Evolutionary conservation across 495 filamentous ascomycete species (phyloP), one percentile per base, ranked within the genome.

Genomic region (Annulohypoxylon stygium): DNA sequence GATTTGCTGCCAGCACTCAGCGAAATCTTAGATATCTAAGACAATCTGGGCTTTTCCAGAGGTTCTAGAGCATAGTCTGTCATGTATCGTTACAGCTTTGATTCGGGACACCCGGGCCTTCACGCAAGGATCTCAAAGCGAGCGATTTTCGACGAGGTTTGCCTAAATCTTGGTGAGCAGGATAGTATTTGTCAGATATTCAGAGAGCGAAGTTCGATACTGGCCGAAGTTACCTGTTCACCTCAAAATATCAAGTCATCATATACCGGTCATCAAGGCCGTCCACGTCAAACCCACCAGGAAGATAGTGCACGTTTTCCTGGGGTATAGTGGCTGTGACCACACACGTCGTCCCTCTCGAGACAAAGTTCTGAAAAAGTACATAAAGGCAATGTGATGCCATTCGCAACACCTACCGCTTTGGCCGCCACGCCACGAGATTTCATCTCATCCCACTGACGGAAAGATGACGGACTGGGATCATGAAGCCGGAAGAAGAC

Each of bases 341-440:
- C 79, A 80, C 63, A 73, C 86, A 20, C 82, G 83, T 23, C 79
- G 83, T 23, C 76, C 81, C 84, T 63, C 85, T 1, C 83, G 79
- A 14, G 80, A 84, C 65, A 67, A 76, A 30, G 79, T 82, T 7
- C 74, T 76, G 7, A 83, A 82, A 34, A 81, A 75, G 2, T 79
- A 82, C 69, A 74, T 86, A 12, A 80, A 83, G 68, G 80, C 80
- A 18, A 86, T 80, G 57, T 71, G 78, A n/a, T 80, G 83, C 61
- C 85, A 86, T 67, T 83, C 82, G 16, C 86, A 87, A 78, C 26
- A 82, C 85, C 9, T 87, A 84, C 64, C 84, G 81, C 41, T 84
- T 84, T 68, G 84, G 82, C 51, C 79, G 86, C 45, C 86, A 85
- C 41, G 80, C 86, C 5, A 78, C 81, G 60, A 87, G 87, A 65